Evolutionary conservation across 176 grass and related monocot species (phyloP), one percentile per base, ranked within the genome.

Genomic region (Aechmea fasciata): DNA sequence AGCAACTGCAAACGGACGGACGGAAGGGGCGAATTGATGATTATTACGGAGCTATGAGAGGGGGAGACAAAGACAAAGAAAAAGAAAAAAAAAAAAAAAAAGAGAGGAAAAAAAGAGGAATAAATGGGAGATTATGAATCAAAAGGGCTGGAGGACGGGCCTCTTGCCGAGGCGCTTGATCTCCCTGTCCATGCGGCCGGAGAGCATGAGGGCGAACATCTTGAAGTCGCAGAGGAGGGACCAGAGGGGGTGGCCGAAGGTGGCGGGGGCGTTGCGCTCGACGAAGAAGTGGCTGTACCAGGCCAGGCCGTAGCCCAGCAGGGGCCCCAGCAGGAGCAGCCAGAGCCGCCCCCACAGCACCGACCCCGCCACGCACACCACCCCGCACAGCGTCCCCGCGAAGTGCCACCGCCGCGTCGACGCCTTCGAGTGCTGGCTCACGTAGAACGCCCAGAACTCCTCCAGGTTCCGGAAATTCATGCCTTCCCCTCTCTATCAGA

Each of bases 221-320:
- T 83, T 85, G 79, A 69, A 50, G 80, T 96, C 87, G 80, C 91
- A 96, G 66, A 90, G 51, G 1, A 96, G 49, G 65, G 91, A 91
- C 91, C 87, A 90, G 73, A 91, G 13, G 20, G 87, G 84, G 68
- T 96, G 87, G 71, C 79, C 84, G 71, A 91, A 96, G 14, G 81
- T 88, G 63, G 87, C 84, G 0, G 87, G 87, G 29, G 76, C 47
- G 82, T 96, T 96, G 73, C 77, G 73, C 77, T 91, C 84, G 63
- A 91, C 87, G 73, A 96, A 91, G 72, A 88, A 84, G 82, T 96
- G 91, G 82, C 82, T 88, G 82, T 96, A 96, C 87, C 87, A 91
- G 7, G 91, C 91, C 84, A 91, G 81, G 77, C 76, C 84, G 68
- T 91, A 91, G 2, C 87, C 82, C 17, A 91, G 53, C 28, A 80